phyloP scores from a whole-genome alignment of 1,284 basidiomycete species.

The Fomitopsis schrenkii region DNA sequence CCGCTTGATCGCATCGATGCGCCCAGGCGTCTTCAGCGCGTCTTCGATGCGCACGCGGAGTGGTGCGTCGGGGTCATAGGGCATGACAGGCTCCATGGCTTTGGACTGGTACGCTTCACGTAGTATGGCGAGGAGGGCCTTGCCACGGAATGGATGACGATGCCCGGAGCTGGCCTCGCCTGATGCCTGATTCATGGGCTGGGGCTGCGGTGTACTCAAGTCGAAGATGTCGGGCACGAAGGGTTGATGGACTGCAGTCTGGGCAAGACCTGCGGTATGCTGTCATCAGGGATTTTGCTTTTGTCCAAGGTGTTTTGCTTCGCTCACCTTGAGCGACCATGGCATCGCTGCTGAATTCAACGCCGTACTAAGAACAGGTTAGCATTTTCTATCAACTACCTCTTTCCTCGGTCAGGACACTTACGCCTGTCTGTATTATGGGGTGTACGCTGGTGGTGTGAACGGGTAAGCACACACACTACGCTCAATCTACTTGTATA shows the following conservation, averaged over 20 bases:
- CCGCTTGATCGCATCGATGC: conserved; percentile 41
- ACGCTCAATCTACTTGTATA: not conserved
- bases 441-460: conserved; percentile 45
- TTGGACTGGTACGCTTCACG: conserved; percentile 51
- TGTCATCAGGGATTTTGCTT: too few species aligned
- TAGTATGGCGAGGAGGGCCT: conserved; percentile 46
- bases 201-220: conserved; percentile 5
- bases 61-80: conserved; percentile 45
- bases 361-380: conserved; percentile 39
- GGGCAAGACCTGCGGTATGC: conserved; percentile 42
- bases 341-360: conserved; percentile 54
- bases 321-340: conserved; percentile 48
- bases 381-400: not conserved
- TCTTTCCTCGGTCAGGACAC: conserved; percentile 15
- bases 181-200: not conserved
- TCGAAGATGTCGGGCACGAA: conserved; percentile 33
- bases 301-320: not conserved
- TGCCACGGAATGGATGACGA: conserved; percentile 22
- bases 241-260: conserved; percentile 44
- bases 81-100: conserved; percentile 46
- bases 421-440: conserved; percentile 60
- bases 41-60: conserved; percentile 32
- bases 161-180: not conserved
- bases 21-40: conserved; percentile 34
- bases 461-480: not conserved